Evolutionary conservation across 768 basidiomycete species (phyloP), one percentile per base, ranked within the genome.

Genomic region (Tricholoma terreum): DNA sequence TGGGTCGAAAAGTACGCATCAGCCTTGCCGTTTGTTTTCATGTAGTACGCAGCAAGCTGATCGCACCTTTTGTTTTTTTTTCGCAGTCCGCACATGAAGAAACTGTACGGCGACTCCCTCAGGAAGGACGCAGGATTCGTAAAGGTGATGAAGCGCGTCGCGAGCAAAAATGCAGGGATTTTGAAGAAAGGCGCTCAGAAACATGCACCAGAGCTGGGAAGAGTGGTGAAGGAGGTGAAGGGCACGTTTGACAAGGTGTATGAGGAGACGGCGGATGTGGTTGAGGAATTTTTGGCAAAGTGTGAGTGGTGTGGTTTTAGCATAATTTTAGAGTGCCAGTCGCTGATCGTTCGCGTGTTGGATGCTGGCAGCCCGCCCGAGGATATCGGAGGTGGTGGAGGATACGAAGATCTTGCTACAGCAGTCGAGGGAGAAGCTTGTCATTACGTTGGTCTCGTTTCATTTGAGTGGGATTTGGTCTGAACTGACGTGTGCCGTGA

Each of bases 91-190:
- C 97, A 98, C 73, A 98, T 98, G 97, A 86, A 84, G 59, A 94
- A 92, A 69, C 79, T 98, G 17, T 99, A 99, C 70, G 96, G 97
- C 2, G 86, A 95, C 66, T 86, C 90, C 12, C 77, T 99, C 11
- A 87, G 97, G 61, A 93, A 94, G 72, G 96, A 98, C 57, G 96
- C 95, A 1, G 97, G 97, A 52, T 90, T 98, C 61, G 92, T 96
- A 64, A 97, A 98, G 76, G 95, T 98, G n/a, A 87, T 99, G 71
- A 95, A 94, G 74, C 90, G 81, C 58, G 92, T 95, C 9, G 94
- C 94, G 3, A 86, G 81, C 67, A 88, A 87, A 75, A 92, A 93
- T 59, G 91, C 86, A 0, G 81, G 82, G 27, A 78, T 89, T 6
- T 69, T 96, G 22, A 90, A 92, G 65, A 83, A 81, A 9, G 82